These are phyloP conservation scores for Xerocomellus chrysenteron DNA, from an alignment of 768 basidiomycete species.

Conservation along the genomic window DNA sequence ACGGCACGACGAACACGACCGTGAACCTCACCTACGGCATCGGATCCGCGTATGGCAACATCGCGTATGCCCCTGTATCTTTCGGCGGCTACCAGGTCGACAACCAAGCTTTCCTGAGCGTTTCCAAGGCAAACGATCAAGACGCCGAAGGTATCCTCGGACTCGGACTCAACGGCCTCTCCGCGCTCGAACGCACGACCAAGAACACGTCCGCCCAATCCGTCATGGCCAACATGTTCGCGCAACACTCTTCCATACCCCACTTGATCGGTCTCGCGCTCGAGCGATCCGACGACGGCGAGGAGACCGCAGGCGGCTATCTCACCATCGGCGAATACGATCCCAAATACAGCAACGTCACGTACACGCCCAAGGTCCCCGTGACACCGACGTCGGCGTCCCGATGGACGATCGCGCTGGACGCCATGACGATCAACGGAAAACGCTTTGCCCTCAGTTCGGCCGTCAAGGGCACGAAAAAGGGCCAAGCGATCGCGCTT, in stretches of 20 bases:
- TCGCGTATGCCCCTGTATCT: slow-evolving; percentile 36
- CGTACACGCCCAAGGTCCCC: slow-evolving; percentile 30
- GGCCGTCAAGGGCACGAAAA: slow-evolving; percentile 28
- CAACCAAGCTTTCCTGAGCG: slow-evolving; percentile 28
- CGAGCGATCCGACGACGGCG: slow-evolving; percentile 40
- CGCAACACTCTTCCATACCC: slow-evolving; percentile 32
- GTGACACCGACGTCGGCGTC: slow-evolving; percentile 36
- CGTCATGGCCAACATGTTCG: slow-evolving; percentile 41
- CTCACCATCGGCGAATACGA: slow-evolving; percentile 46
- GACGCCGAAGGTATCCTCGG: slow-evolving; percentile 26
- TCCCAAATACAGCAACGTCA: slow-evolving; percentile 31
- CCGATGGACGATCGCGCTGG: slow-evolving; percentile 44
- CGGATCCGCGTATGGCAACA: slow-evolving; percentile 37
- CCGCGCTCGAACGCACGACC: slow-evolving; percentile 17
- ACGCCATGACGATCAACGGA: slow-evolving; percentile 37
- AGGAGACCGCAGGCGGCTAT: slow-evolving; percentile 40
- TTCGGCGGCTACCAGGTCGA: slow-evolving; percentile 36
- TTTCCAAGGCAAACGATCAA: slow-evolving; percentile 14
- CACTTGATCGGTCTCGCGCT: slow-evolving; percentile 45
- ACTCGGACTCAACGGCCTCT: slow-evolving; percentile 27
- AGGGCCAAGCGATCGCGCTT: slow-evolving; percentile 35
- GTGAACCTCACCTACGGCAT: slow-evolving; percentile 37
- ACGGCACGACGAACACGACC: slow-evolving; percentile 30
- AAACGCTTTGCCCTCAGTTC: slow-evolving; percentile 30
- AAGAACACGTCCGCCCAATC: slow-evolving; percentile 24